Conservation (phyloP, 139 green algal species). For the Closterium sp. region DNA sequence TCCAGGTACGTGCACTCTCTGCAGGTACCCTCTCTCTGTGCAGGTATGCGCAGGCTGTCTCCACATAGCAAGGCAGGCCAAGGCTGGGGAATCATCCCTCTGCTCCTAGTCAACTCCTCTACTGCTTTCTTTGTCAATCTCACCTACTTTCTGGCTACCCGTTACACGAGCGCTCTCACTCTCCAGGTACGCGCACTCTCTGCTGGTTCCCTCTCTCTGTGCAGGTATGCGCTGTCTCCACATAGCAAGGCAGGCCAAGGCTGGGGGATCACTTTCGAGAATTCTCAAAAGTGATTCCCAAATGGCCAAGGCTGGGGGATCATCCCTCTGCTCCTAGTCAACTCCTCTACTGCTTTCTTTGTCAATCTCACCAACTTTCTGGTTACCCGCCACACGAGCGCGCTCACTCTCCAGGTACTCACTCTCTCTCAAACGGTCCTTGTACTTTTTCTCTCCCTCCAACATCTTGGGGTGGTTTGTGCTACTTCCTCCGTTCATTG, state of each 20-base stretch:
- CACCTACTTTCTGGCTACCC: slow-evolving; percentile 95
- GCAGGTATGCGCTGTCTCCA: no score
- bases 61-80: no score
- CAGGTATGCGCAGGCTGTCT: no score
- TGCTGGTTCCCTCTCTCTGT: no score
- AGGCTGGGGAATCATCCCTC: slow-evolving; percentile 38
- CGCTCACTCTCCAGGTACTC: slow-evolving; percentile 62
- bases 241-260: neutral
- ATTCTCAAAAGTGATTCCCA: no score
- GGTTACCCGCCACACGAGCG: slow-evolving; percentile 89
- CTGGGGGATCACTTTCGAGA: slow-evolving; percentile 33
- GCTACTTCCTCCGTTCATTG: no score
- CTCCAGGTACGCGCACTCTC: slow-evolving; percentile 71
- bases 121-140: slow-evolving; percentile 94
- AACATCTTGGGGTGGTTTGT: no score
- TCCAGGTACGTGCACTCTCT: neutral
- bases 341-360: slow-evolving; percentile 85
- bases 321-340: slow-evolving; percentile 69
- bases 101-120: slow-evolving; percentile 75
- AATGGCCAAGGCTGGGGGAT: neutral
- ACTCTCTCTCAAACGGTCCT: neutral
- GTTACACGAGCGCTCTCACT: slow-evolving; percentile 87
- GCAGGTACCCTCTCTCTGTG: no score
- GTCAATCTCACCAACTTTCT: slow-evolving; percentile 97
- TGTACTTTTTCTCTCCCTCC: no score